Evolutionary conservation across 306 rosid genomes (phyloP).

Genomic region (Herpetospermum pedunculosum): DNA sequence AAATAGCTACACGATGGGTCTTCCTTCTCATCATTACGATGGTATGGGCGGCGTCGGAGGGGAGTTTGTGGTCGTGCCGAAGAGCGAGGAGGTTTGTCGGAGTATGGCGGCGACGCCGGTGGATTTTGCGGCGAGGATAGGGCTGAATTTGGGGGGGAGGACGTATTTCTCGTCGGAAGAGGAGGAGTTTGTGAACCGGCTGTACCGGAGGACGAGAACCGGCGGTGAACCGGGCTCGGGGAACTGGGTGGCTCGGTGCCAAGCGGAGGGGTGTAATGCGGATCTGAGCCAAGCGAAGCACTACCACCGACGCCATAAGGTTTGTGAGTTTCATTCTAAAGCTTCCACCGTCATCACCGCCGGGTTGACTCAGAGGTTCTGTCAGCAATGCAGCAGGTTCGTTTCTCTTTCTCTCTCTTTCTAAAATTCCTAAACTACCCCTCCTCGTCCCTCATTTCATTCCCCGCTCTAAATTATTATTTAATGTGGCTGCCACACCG

Average conservation of each 20-base stretch:
- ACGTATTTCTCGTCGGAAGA: conserved; percentile 71
- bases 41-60: conserved; percentile 27
- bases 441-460: too few species aligned
- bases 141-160: conserved; percentile 83
- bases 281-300: conserved; percentile 88
- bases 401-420: neutral
- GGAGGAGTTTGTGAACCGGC: conserved; percentile 72
- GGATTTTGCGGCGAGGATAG: conserved; percentile 69
- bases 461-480: neutral
- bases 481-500: neutral
- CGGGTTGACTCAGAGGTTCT: conserved; percentile 97
- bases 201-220: conserved; percentile 61
- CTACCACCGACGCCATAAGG: conserved; percentile 98
- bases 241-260: conserved; percentile 70
- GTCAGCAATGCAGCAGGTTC: conserved; percentile 99
- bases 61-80: conserved; percentile 49
- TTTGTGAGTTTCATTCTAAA: conserved; percentile 93
- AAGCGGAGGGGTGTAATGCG: conserved; percentile 93
- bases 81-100: conserved; percentile 39
- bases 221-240: conserved; percentile 30
- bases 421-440: neutral
- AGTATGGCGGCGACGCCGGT: conserved; percentile 14
- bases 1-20: neutral
- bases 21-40: neutral
- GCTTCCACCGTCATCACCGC: conserved; percentile 85